phyloP scores from a whole-genome alignment of 768 basidiomycete genomes.

The Termitomyces sp. region DNA sequence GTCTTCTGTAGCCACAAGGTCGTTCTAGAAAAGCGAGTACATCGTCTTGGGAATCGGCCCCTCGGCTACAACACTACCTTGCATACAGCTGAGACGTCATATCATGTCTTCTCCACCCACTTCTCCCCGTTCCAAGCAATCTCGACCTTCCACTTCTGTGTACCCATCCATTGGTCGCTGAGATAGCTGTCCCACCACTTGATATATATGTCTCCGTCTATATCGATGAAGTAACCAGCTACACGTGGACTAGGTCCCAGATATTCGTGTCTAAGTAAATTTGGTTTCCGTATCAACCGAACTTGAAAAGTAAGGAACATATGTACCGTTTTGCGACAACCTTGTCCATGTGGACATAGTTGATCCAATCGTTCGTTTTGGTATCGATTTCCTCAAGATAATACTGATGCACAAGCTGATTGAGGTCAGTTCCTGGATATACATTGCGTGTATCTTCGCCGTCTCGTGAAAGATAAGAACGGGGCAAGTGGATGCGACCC shows the following conservation, averaged over 20 bases:
- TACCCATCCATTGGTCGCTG: slow-evolving; percentile 36
- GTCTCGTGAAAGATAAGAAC: slow-evolving; percentile 28
- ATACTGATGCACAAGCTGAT: slow-evolving; percentile 28
- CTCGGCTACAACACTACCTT: neutral
- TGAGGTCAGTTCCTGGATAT: slow-evolving; percentile 27
- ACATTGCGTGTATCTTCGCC: slow-evolving; percentile 29
- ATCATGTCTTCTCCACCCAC: slow-evolving; percentile 30
- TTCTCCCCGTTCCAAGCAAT: slow-evolving; percentile 27
- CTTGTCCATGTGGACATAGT: slow-evolving; percentile 30
- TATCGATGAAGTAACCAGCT: slow-evolving; percentile 33
- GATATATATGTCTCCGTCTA: slow-evolving; percentile 31
- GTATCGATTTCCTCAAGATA: slow-evolving; percentile 16
- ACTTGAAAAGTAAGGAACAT: neutral
- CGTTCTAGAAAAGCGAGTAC: neutral
- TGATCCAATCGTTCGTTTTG: slow-evolving; percentile 16
- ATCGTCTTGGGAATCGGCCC: neutral
- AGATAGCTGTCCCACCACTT: slow-evolving; percentile 40
- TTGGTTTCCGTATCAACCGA: neutral
- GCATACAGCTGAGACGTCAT: neutral
- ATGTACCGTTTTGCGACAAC: slow-evolving; percentile 25
- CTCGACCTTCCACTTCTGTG: slow-evolving; percentile 33
- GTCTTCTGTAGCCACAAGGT: neutral
- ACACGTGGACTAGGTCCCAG: slow-evolving; percentile 38
- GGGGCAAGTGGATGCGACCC: slow-evolving; percentile 31
- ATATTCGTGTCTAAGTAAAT: slow-evolving; percentile 31